phyloP scores from a whole-genome alignment of 2,329 filamentous ascomycete species.

The Cladosporium sp. region DNA sequence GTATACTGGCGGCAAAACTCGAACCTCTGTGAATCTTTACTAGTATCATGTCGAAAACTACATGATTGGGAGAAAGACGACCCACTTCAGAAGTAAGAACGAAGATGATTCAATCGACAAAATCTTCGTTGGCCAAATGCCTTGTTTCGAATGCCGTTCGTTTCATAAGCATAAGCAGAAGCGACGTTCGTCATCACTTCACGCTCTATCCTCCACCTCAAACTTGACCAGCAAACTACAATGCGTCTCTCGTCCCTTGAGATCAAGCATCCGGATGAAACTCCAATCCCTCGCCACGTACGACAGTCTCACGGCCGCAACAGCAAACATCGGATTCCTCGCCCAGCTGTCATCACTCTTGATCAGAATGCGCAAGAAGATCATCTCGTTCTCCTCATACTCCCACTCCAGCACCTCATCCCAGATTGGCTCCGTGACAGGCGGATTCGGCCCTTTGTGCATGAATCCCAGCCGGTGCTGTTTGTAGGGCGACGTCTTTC shows the following conservation, averaged over 20 bases:
- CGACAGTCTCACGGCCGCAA: constrained; percentile 55
- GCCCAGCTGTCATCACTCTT: constrained; percentile 64
- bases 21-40: too few species aligned
- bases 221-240: constrained; percentile 61
- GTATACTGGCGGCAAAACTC: too few species aligned
- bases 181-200: not conserved
- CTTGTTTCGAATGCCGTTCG: too few species aligned
- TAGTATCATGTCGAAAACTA: too few species aligned
- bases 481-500: constrained; percentile 59
- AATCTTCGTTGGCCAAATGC: too few species aligned
- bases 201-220: constrained; percentile 45
- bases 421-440: constrained; percentile 60
- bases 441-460: constrained; percentile 57
- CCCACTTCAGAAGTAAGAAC: too few species aligned
- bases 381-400: constrained; percentile 62
- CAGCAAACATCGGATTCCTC: constrained; percentile 58
- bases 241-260: constrained; percentile 60
- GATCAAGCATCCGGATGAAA: constrained; percentile 62
- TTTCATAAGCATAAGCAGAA: too few species aligned
- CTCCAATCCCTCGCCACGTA: constrained; percentile 57
- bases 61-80: too few species aligned
- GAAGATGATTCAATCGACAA: too few species aligned
- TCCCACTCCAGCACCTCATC: constrained; percentile 64
- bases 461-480: constrained; percentile 57
- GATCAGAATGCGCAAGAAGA: constrained; percentile 61